Conservation (phyloP, 148 eudicot genomes). For the Nepenthes mirabilis region DNA sequence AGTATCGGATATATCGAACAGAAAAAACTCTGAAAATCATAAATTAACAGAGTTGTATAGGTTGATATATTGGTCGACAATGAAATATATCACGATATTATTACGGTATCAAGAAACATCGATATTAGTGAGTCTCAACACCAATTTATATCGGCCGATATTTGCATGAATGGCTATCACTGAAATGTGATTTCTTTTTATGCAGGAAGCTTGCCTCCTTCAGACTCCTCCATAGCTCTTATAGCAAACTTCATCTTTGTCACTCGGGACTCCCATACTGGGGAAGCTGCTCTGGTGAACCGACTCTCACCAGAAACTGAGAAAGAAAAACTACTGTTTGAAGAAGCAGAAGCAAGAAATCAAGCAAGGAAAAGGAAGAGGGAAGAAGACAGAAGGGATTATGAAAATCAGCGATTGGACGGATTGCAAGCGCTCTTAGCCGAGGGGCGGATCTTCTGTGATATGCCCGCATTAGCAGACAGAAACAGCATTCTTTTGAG, state of each 20-base stretch:
- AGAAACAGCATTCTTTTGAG: constrained; percentile 87
- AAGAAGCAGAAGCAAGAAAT: constrained; percentile 81
- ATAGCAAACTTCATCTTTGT: constrained; percentile 94
- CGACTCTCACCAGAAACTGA: constrained; percentile 78
- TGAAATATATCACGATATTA: neutral
- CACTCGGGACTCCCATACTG: constrained; percentile 89
- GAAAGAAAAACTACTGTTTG: constrained; percentile 46
- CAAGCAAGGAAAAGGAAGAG: constrained; percentile 51
- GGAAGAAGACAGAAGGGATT: constrained; percentile 23
- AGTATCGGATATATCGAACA: too few species aligned
- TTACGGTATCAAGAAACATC: neutral
- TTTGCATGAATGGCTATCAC: too few species aligned
- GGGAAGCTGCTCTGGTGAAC: constrained; percentile 80
- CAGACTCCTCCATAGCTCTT: constrained; percentile 49
- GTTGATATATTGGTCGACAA: too few species aligned
- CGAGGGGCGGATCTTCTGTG: constrained; percentile 88
- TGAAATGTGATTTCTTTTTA: neutral
- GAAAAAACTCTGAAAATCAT: too few species aligned
- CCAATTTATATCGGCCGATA: too few species aligned
- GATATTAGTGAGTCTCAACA: too few species aligned
- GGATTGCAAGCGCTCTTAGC: constrained; percentile 46
- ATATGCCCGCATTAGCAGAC: constrained; percentile 98
- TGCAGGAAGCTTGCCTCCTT: constrained; percentile 22
- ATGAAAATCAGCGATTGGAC: constrained; percentile 28
- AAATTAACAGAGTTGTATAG: too few species aligned